Percentiles rank a stretch among this genome's conserved stretches.
Conservation (phyloP, 768 basidiomycete species). For the Amanita pseudoporphyria region DNA sequence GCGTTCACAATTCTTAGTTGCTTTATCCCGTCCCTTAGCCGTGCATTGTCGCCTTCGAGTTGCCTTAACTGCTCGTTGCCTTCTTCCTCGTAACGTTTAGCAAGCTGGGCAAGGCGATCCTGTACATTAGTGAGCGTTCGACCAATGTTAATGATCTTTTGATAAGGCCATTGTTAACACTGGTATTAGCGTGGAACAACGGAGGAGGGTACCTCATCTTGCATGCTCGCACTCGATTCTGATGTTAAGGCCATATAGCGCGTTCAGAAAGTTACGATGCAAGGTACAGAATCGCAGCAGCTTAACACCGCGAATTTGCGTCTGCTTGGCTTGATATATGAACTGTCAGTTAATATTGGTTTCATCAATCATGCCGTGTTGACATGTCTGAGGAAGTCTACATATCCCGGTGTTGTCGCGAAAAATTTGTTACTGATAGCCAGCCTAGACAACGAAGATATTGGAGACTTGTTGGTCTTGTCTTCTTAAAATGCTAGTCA, state of each 20-base stretch:
- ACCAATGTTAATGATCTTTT: not conserved
- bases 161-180: not conserved
- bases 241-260: not conserved
- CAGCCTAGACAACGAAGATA: too few species aligned
- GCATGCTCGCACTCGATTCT: conserved; percentile 5
- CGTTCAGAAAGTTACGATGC: not conserved
- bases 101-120: conserved; percentile 9
- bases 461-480: not conserved
- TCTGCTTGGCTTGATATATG: not conserved
- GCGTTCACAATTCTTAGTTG: conserved; percentile 22
- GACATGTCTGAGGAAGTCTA: not conserved
- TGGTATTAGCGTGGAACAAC: not conserved
- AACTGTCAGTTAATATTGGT: not conserved
- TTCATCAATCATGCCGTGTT: conserved; percentile 1
- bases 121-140: conserved; percentile 9
- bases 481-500: not conserved
- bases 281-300: not conserved
- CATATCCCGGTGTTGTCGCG: too few species aligned
- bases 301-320: not conserved
- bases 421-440: too few species aligned
- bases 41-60: conserved; percentile 20
- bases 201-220: conserved; percentile 18
- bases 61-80: conserved; percentile 15
- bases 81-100: conserved; percentile 6
- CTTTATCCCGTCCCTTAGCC: conserved; percentile 18